Evolutionary conservation across 352 stramenopile species (phyloP), one percentile per base, ranked within the genome.

Genomic region (Phytophthora sp.): DNA sequence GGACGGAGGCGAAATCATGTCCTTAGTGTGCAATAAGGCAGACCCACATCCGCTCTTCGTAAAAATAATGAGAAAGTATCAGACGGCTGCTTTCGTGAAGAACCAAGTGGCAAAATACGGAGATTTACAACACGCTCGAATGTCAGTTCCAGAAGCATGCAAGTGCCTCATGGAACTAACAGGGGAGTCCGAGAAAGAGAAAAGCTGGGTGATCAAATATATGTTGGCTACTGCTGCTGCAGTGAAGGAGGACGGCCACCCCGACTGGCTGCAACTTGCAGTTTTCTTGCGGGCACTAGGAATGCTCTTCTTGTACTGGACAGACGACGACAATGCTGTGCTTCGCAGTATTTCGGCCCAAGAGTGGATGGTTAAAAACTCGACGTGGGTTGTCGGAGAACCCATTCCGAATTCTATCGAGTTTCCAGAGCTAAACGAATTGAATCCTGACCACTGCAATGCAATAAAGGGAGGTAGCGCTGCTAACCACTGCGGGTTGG

Each of bases 211-310:
- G 21, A 64, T 93, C 30, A 76, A 85, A 50, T 84, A 91, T 52
- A 90, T 95, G 79, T 48, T 95, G 18, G 71, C 77, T 5, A 84
- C 74, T 5, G 84, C 82, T 26, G 56, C 85, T 44, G 77, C 77
- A 3, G 78, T 83, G 41, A 81, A 86, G 12, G 58, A 76, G 0
- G 79, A 94, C 26, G 84, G 84, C 11, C 87, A 93, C 51, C 87
- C 87, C 0, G 87, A 95, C 45, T 95, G 87, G 87, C 59, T 95
- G 35, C 87, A 95, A 65, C 69, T 95, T 20, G 67, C 73, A 6
- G 50, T 91, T 2, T 95, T 95, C 55, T 28, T 95, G 64, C 84
- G 84, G 37, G 81, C 81, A 0, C 52, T 95, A 1, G 84, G 87
- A 1, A 77, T 95, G 78, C 41, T 93, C 0, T 95, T 95, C 35